A percentile compares a stretch with the other conserved stretches of the same genome.
These are phyloP conservation scores for Scalesia atractyloides DNA, from an alignment of 129 eudicot species.

Conservation along the genomic window DNA sequence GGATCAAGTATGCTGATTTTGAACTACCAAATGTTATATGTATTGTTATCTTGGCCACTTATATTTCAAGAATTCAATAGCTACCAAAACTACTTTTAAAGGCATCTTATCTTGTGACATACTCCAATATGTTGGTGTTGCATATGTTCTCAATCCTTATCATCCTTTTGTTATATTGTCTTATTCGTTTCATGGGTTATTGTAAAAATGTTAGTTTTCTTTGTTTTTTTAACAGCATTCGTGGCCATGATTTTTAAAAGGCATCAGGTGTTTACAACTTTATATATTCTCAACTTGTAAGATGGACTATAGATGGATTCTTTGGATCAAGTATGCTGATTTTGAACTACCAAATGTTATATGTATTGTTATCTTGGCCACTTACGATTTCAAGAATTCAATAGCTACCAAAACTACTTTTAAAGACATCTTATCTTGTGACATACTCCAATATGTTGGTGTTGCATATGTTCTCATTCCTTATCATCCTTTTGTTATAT, in stretches of 20 bases:
- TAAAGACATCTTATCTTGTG: constrained; percentile 30
- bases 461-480: constrained; percentile 32
- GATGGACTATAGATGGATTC: constrained; percentile 19
- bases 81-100: constrained; percentile 12
- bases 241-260: constrained; percentile 12
- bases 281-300: constrained; percentile 43
- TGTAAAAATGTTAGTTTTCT: background rate
- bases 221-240: too few species aligned
- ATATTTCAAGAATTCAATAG: background rate
- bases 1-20: background rate
- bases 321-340: background rate
- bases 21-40: constrained; percentile 3
- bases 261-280: constrained; percentile 27
- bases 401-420: constrained; percentile 5
- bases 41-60: background rate
- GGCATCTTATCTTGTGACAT: constrained; percentile 30
- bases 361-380: background rate
- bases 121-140: constrained; percentile 2
- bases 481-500: constrained; percentile 16
- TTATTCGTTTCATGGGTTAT: constrained; percentile 9
- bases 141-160: constrained; percentile 30
- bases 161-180: constrained; percentile 13
- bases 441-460: background rate
- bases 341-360: constrained; percentile 6
- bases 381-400: background rate